Evolutionary conservation across 2,329 filamentous ascomycete genomes (phyloP).

Genomic region (Calonectria leucothoes): DNA sequence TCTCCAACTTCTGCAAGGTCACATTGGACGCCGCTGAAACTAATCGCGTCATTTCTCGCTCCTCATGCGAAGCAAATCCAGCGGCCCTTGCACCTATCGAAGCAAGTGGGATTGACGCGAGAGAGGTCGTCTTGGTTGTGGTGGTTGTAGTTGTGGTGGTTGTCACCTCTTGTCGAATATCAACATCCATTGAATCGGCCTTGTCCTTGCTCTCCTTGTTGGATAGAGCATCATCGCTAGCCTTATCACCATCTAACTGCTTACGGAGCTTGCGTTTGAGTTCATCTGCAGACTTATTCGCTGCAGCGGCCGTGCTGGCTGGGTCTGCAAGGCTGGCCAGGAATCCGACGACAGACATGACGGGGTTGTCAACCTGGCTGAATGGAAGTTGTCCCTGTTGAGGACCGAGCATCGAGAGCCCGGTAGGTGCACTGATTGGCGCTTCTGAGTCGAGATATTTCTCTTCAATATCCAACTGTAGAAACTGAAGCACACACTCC

Average conservation of each 20-base stretch:
- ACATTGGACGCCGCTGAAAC: constrained; percentile 93
- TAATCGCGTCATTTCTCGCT: constrained; percentile 94
- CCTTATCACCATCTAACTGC: constrained; percentile 73
- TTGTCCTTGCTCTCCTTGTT: constrained; percentile 71
- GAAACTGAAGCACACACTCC: constrained; percentile 96
- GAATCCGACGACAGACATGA: constrained; percentile 96
- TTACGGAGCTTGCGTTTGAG: constrained; percentile 84
- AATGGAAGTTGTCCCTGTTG: constrained; percentile 88
- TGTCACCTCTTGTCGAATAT: constrained; percentile 65
- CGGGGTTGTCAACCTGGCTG: constrained; percentile 92
- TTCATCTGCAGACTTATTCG: constrained; percentile 86
- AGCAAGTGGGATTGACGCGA: constrained; percentile 85
- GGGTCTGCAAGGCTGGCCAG: constrained; percentile 92
- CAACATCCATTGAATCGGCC: constrained; percentile 73
- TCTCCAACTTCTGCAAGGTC: constrained; percentile 93
- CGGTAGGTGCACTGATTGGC: constrained; percentile 62
- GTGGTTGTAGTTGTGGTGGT: constrained; percentile 64
- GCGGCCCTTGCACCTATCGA: constrained; percentile 87
- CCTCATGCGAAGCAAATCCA: constrained; percentile 93
- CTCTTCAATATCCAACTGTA: constrained; percentile 97
- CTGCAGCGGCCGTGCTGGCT: constrained; percentile 88
- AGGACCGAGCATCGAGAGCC: constrained; percentile 75
- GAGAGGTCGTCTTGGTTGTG: constrained; percentile 57
- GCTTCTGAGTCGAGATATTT: constrained; percentile 88
- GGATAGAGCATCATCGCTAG: constrained; percentile 56